Conservation (phyloP, 371 early-diverging fungal genomes). For the Paraphysoderma sedebokerense region DNA sequence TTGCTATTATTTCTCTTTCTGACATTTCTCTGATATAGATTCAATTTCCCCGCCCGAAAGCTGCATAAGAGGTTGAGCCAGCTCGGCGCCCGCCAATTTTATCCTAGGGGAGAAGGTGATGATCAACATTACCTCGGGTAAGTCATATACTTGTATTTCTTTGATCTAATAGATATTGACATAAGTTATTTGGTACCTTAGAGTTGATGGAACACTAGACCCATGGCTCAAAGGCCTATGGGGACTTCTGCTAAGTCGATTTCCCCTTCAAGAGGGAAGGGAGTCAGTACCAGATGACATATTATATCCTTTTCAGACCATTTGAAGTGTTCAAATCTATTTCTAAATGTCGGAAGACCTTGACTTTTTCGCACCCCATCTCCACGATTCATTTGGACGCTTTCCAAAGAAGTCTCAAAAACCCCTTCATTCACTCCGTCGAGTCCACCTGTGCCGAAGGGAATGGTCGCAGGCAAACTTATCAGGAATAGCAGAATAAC, state of each 20-base stretch:
- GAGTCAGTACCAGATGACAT: constrained; percentile 35
- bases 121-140: constrained; percentile 93
- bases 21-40: constrained; percentile 28
- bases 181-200: constrained; percentile 2
- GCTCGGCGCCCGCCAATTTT: constrained; percentile 65
- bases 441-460: not conserved
- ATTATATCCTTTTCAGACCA: no score
- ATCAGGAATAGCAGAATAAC: constrained; percentile 43
- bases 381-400: no score
- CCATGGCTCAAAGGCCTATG: constrained; percentile 69
- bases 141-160: not conserved
- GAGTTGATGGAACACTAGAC: constrained; percentile 64
- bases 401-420: not conserved
- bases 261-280: constrained; percentile 35
- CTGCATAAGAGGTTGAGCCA: constrained; percentile 70
- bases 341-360: no score
- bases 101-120: constrained; percentile 77
- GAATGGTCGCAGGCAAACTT: constrained; percentile 4
- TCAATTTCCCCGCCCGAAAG: constrained; percentile 90
- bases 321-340: no score
- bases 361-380: no score
- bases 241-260: constrained; percentile 31
- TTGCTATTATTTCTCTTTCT: not conserved
- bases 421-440: no score
- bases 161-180: not conserved